Conservation (phyloP, 2,329 filamentous ascomycete species). For the Lomentospora prolificans region DNA sequence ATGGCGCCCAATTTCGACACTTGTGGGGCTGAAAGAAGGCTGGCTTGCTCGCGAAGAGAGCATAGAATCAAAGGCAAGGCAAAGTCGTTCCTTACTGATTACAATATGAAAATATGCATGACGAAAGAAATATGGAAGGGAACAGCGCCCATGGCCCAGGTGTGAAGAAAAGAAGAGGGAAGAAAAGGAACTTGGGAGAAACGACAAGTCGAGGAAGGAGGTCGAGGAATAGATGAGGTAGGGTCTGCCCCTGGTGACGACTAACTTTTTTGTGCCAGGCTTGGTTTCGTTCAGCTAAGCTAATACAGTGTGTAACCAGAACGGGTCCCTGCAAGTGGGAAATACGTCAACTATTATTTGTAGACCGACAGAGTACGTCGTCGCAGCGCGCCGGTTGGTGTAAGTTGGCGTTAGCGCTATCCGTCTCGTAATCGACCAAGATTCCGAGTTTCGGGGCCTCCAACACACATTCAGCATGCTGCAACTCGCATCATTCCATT, state of each 20-base stretch:
- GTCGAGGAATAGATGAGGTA: neutral
- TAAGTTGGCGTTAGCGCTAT: no score
- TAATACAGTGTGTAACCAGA: no score
- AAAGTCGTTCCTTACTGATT: neutral
- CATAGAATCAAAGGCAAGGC: neutral
- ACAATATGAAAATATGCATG: neutral
- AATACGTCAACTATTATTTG: no score
- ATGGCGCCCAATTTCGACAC: no score
- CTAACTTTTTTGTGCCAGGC: neutral
- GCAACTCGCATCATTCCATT: no score
- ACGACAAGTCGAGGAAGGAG: neutral
- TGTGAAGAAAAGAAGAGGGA: neutral
- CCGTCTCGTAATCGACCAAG: no score
- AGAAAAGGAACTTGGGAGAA: neutral
- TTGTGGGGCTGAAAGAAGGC: neutral
- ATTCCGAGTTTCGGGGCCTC: no score
- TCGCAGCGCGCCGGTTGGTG: no score
- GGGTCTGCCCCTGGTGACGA: neutral
- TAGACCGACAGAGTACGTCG: no score
- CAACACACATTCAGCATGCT: no score
- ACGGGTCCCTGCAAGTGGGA: no score
- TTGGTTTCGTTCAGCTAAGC: no score
- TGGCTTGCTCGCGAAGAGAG: neutral
- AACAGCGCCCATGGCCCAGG: neutral
- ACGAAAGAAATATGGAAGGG: neutral